Conservation (phyloP, 2,329 filamentous ascomycete genomes). For the Aurifilum marmelostoma region DNA sequence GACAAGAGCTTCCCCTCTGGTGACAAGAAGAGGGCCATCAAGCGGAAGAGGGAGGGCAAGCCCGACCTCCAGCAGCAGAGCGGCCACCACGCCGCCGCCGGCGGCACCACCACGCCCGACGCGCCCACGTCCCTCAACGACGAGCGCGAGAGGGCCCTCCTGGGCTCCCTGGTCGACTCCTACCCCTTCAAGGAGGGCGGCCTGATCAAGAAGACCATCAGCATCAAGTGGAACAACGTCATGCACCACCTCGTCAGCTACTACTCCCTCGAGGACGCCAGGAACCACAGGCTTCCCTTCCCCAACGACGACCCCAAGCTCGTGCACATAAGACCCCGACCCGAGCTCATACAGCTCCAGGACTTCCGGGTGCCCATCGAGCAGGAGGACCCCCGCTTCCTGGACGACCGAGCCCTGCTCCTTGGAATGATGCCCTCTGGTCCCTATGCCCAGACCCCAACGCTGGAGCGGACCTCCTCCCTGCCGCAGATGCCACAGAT, state of each 20-base stretch:
- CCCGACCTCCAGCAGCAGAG: slow-evolving; percentile 28
- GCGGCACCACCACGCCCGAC: slow-evolving; percentile 21
- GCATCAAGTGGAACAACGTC: slow-evolving; percentile 72
- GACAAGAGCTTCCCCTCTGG: slow-evolving; percentile 77
- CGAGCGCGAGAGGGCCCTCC: slow-evolving; percentile 51
- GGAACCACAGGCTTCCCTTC: slow-evolving; percentile 58
- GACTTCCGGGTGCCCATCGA: slow-evolving; percentile 70
- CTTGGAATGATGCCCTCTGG: slow-evolving; percentile 20
- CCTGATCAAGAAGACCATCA: slow-evolving; percentile 91
- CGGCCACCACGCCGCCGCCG: slow-evolving; percentile 30
- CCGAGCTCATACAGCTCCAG: slow-evolving; percentile 61
- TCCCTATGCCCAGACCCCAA: slow-evolving; percentile 8
- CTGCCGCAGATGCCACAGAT: slow-evolving; percentile 26
- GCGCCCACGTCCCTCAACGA: slow-evolving; percentile 23
- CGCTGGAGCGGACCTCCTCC: slow-evolving; percentile 24
- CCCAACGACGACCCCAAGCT: slow-evolving; percentile 60
- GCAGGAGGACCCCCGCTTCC: slow-evolving; percentile 50
- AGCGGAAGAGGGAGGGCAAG: slow-evolving; percentile 60
- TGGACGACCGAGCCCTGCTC: slow-evolving; percentile 29
- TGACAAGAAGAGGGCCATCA: slow-evolving; percentile 83
- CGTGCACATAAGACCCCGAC: slow-evolving; percentile 55
- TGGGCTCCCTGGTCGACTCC: slow-evolving; percentile 86
- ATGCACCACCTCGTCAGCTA: slow-evolving; percentile 89
- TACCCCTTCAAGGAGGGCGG: slow-evolving; percentile 85
- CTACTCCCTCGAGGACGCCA: slow-evolving; percentile 81